A percentile compares a stretch with the other conserved stretches of the same genome.
Conservation (phyloP, 257 asterid genomes). For the Vinca minor region DNA sequence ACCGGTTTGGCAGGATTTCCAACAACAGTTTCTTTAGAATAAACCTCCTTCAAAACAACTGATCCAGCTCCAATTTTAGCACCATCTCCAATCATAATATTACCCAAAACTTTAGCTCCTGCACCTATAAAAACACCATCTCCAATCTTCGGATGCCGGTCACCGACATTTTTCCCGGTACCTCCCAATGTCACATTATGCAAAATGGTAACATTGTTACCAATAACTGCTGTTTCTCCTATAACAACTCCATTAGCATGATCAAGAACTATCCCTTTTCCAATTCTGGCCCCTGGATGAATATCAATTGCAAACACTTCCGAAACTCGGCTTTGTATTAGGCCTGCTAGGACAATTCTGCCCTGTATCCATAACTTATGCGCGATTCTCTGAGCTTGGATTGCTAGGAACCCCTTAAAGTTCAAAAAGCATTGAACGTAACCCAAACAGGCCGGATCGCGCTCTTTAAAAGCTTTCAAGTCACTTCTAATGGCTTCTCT, state of each 20-base stretch:
- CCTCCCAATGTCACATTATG: constrained; percentile 24
- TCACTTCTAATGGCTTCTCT: constrained; percentile 12
- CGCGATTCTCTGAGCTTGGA: constrained; percentile 20
- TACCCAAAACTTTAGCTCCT: constrained; percentile 19
- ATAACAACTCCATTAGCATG: constrained; percentile 22
- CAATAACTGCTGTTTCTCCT: constrained; percentile 23
- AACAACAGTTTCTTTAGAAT: constrained; percentile 13
- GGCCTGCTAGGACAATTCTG: constrained; percentile 10
- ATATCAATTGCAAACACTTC: constrained; percentile 21
- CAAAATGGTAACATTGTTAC: constrained; percentile 14
- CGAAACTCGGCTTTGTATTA: constrained; percentile 21
- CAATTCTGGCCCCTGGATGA: constrained; percentile 20
- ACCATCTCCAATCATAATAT: constrained; percentile 18
- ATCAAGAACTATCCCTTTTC: constrained; percentile 21
- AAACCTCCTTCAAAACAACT: constrained; percentile 19
- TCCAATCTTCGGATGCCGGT: constrained; percentile 23
- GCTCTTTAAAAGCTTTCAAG: constrained; percentile 18
- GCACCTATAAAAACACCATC: constrained; percentile 22
- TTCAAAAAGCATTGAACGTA: constrained; percentile 18
- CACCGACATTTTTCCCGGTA: constrained; percentile 14
- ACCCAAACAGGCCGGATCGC: constrained; percentile 15
- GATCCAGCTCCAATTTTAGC: constrained; percentile 24
- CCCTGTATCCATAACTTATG: constrained; percentile 17
- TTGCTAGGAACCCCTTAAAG: constrained; percentile 17
- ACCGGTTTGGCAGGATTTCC: constrained; percentile 20